Conservation (phyloP, 208 protist genomes). For the Leishmania turanica region DNA sequence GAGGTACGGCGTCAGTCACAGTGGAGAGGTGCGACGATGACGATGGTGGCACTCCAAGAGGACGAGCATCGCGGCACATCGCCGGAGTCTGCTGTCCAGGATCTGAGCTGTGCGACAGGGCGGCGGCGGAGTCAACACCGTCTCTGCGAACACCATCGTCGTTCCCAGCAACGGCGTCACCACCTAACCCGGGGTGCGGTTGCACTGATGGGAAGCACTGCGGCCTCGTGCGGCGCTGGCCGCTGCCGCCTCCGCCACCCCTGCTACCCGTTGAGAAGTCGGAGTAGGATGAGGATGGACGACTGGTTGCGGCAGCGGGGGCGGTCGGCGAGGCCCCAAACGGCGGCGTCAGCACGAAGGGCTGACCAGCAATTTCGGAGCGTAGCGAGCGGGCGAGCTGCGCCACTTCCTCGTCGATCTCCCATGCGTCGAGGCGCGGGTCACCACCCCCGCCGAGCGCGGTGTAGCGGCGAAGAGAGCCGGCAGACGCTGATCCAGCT, state of each 20-base stretch:
- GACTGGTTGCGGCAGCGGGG: not conserved
- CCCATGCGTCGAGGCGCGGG: not conserved
- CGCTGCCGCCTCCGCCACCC: not conserved
- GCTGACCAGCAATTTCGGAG: conserved; percentile 26
- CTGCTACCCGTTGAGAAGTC: not conserved
- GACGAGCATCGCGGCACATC: not conserved
- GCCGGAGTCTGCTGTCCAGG: not conserved
- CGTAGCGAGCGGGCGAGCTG: conserved; percentile 32
- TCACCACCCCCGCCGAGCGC: not conserved
- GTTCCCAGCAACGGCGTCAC: not conserved
- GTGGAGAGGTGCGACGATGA: not conserved
- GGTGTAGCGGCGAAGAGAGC: not conserved
- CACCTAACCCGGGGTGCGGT: not conserved
- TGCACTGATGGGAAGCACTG: not conserved
- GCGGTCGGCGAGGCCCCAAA: not conserved
- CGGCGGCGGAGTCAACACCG: not conserved
- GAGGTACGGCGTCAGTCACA: not conserved
- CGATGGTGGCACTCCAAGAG: not conserved
- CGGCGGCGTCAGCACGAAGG: conserved; percentile 21
- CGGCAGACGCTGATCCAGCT: not conserved
- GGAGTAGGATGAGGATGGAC: not conserved
- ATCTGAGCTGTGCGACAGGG: not conserved
- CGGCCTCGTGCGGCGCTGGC: not conserved
- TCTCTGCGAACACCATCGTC: not conserved
- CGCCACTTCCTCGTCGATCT: conserved; percentile 17